Percentiles rank a stretch among this genome's conserved stretches.
These are phyloP conservation scores for Globisporangium paddicum DNA, from an alignment of 352 stramenopile species.

Conservation along the genomic window DNA sequence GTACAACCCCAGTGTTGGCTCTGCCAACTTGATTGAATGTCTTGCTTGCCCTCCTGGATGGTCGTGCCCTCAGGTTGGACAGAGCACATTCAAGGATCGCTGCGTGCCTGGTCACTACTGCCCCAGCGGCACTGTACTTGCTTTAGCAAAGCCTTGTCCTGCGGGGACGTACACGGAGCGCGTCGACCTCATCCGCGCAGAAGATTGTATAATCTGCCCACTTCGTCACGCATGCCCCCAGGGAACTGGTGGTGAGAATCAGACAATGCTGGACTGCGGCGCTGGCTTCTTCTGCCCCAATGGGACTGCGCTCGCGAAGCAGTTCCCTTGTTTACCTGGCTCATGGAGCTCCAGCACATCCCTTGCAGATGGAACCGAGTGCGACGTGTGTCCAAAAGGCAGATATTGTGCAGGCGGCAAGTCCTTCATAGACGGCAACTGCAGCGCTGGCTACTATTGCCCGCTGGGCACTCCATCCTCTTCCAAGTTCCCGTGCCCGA, in stretches of 20 bases:
- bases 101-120: slow-evolving; percentile 74
- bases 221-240: slow-evolving; percentile 62
- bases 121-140: slow-evolving; percentile 50
- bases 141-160: slow-evolving; percentile 56
- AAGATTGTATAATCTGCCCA: slow-evolving; percentile 80
- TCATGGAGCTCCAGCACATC: slow-evolving; percentile 83
- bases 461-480: slow-evolving; percentile 63
- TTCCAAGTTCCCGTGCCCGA: slow-evolving; percentile 77
- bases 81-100: slow-evolving; percentile 53
- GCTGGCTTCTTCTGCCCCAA: slow-evolving; percentile 82
- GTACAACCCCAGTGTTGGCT: slow-evolving; percentile 60
- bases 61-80: slow-evolving; percentile 65
- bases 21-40: slow-evolving; percentile 53
- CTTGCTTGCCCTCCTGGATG: slow-evolving; percentile 64
- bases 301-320: slow-evolving; percentile 54
- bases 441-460: slow-evolving; percentile 87
- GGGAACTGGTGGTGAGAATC: slow-evolving; percentile 63
- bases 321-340: slow-evolving; percentile 81
- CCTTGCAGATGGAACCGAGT: slow-evolving; percentile 56
- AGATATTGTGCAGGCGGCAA: slow-evolving; percentile 86
- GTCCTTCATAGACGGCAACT: slow-evolving; percentile 63
- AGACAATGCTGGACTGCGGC: slow-evolving; percentile 68
- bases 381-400: slow-evolving; percentile 74
- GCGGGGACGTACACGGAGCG: slow-evolving; percentile 72
- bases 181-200: slow-evolving; percentile 49